These are phyloP conservation scores for Diaporthe citrichinensis DNA, from an alignment of 2,329 filamentous ascomycete species.

Conservation along the genomic window DNA sequence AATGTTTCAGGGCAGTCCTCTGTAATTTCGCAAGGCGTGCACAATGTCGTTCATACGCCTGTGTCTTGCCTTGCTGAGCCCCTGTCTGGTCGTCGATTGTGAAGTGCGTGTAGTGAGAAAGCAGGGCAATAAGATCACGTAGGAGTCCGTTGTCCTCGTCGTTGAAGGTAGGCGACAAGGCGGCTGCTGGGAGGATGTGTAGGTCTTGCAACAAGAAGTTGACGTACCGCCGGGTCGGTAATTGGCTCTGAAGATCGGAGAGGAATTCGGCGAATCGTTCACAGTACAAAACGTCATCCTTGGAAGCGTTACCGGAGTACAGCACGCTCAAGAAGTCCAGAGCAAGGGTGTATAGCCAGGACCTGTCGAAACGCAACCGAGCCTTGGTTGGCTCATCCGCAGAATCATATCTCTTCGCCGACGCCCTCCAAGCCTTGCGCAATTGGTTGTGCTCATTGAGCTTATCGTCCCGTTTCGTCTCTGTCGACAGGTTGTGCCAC, in stretches of 20 bases:
- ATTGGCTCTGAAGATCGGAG: slow-evolving; percentile 90
- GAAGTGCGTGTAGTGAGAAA: slow-evolving; percentile 90
- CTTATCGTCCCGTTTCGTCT: slow-evolving; percentile 78
- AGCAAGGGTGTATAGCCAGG: slow-evolving; percentile 90
- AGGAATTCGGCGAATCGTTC: slow-evolving; percentile 95
- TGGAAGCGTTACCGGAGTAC: slow-evolving; percentile 68
- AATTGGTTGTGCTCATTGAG: slow-evolving; percentile 82
- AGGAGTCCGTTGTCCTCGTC: slow-evolving; percentile 82
- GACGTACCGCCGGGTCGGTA: slow-evolving; percentile 94
- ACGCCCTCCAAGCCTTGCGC: slow-evolving; percentile 91
- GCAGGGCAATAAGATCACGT: slow-evolving; percentile 83
- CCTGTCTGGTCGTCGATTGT: slow-evolving; percentile 93
- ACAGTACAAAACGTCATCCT: slow-evolving; percentile 83
- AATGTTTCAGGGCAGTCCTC: slow-evolving; percentile 81
- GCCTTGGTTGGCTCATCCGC: slow-evolving; percentile 85
- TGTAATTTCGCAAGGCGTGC: slow-evolving; percentile 83
- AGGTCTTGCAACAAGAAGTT: slow-evolving; percentile 90
- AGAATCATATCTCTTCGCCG: slow-evolving; percentile 87
- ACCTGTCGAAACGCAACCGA: slow-evolving; percentile 88
- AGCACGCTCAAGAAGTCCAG: slow-evolving; percentile 85
- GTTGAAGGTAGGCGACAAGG: slow-evolving; percentile 83
- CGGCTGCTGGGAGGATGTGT: slow-evolving; percentile 83
- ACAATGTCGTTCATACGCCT: slow-evolving; percentile 87
- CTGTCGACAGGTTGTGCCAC: slow-evolving; percentile 92
- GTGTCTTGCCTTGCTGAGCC: slow-evolving; percentile 77